These are phyloP conservation scores for Chondrostereum purpureum DNA, from an alignment of 1,284 basidiomycete species.

Conservation along the genomic window DNA sequence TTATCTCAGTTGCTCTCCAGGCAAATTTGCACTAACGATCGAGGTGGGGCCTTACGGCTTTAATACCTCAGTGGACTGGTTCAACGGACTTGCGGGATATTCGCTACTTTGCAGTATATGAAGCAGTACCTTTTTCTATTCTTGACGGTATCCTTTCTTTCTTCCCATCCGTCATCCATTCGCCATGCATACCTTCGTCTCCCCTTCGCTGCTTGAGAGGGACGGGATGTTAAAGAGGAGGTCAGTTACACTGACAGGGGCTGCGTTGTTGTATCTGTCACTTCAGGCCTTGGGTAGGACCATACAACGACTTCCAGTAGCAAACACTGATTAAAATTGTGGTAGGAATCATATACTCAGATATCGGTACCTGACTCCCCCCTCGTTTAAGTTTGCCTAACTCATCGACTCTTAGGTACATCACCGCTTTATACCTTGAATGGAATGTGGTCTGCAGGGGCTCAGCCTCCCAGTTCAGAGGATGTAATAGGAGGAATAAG, in stretches of 20 bases:
- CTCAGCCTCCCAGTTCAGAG: slow-evolving; percentile 42
- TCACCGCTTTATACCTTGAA: slow-evolving; percentile 61
- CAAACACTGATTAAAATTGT: not conserved
- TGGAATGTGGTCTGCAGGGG: slow-evolving; percentile 49
- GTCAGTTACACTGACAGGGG: slow-evolving; percentile 25
- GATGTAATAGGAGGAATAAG: slow-evolving; percentile 56
- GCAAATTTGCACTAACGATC: too few species aligned
- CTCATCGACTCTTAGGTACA: slow-evolving; percentile 26
- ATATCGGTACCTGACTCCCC: slow-evolving; percentile 30
- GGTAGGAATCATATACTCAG: slow-evolving; percentile 60
- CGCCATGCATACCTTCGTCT: too few species aligned
- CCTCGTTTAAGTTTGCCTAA: not conserved
- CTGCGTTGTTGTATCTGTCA: slow-evolving; percentile 24
- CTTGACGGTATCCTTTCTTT: too few species aligned
- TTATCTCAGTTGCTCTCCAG: too few species aligned
- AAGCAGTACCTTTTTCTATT: too few species aligned
- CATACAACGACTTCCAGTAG: not conserved
- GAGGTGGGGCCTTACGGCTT: too few species aligned
- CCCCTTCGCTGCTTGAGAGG: too few species aligned
- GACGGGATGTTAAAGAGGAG: slow-evolving; percentile 17
- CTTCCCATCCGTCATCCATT: too few species aligned
- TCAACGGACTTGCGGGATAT: too few species aligned
- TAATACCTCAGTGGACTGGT: too few species aligned
- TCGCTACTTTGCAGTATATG: too few species aligned
- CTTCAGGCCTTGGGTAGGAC: slow-evolving; percentile 32